Conservation (phyloP, 202 grass and related monocot species). For the Setaria viridis region DNA sequence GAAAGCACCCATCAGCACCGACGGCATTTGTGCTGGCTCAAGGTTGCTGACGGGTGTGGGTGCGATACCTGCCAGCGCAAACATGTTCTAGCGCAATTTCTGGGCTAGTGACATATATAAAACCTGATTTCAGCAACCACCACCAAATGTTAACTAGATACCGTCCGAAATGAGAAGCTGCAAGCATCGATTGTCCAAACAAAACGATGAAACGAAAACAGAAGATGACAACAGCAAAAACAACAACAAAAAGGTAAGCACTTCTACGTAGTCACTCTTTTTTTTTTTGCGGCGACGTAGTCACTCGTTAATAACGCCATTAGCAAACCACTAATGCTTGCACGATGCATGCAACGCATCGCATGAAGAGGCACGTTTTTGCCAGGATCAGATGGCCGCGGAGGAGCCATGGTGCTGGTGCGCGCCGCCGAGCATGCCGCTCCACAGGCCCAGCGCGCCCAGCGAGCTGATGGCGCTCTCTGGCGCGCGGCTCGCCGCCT, state of each 20-base stretch:
- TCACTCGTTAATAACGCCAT: conserved; percentile 56
- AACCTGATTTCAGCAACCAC: too few relatives aligned
- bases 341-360: conserved; percentile 21
- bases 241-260: conserved; percentile 51
- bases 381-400: conserved; percentile 56
- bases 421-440: conserved; percentile 57
- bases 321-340: conserved; percentile 56
- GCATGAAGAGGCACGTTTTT: not conserved
- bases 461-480: conserved; percentile 60
- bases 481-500: conserved; percentile 55
- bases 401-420: conserved; percentile 71
- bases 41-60: too few relatives aligned
- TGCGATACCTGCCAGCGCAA: too few relatives aligned
- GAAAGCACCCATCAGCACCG: too few relatives aligned
- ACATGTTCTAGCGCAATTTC: too few relatives aligned
- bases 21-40: too few relatives aligned
- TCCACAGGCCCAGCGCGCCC: conserved; percentile 65
- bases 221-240: conserved; percentile 18
- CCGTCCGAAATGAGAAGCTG: conserved; percentile 30
- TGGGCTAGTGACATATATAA: too few relatives aligned
- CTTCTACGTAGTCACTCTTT: conserved; percentile 51
- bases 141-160: not conserved
- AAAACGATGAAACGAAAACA: conserved; percentile 56
- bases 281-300: conserved; percentile 7
- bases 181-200: conserved; percentile 48